A percentile compares a stretch with the other conserved stretches of the same genome.
Evolutionary conservation across 31 red algal species (phyloP).

Genomic region (Asparagopsis taxiformis): DNA sequence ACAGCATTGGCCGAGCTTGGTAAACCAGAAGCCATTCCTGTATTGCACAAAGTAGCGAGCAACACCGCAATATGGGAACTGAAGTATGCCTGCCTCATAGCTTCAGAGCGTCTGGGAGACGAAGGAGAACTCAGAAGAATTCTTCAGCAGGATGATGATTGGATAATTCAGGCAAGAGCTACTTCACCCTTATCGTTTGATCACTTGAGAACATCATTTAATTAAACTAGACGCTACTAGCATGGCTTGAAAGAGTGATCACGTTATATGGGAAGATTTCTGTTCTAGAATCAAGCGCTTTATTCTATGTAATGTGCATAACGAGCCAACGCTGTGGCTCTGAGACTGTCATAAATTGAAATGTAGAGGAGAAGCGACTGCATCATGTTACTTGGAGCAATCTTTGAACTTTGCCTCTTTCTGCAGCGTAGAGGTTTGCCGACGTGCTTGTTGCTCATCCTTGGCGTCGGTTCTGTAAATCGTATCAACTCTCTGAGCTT

Average conservation of each 20-base stretch:
- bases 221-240: too few species aligned
- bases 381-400: neutral
- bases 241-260: too few species aligned
- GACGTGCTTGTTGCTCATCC: too few species aligned
- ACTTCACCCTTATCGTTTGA: slow-evolving; percentile 21
- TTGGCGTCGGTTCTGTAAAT: too few species aligned
- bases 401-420: neutral
- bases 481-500: neutral
- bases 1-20: slow-evolving; percentile 70
- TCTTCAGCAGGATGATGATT: slow-evolving; percentile 60
- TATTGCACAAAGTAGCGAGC: slow-evolving; percentile 23
- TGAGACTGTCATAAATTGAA: neutral
- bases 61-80: slow-evolving; percentile 79
- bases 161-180: slow-evolving; percentile 63
- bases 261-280: neutral
- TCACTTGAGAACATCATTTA: slow-evolving; percentile 20
- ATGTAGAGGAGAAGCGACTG: too few species aligned
- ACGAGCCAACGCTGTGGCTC: neutral
- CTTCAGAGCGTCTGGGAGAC: slow-evolving; percentile 61
- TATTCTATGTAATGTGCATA: neutral
- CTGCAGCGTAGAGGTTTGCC: too few species aligned
- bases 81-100: slow-evolving; percentile 82
- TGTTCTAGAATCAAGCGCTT: neutral
- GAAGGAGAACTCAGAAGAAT: slow-evolving; percentile 19
- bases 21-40: slow-evolving; percentile 23